These are phyloP conservation scores for Euphrasia confusa DNA, from an alignment of 257 asterid genomes.

Conservation along the genomic window DNA sequence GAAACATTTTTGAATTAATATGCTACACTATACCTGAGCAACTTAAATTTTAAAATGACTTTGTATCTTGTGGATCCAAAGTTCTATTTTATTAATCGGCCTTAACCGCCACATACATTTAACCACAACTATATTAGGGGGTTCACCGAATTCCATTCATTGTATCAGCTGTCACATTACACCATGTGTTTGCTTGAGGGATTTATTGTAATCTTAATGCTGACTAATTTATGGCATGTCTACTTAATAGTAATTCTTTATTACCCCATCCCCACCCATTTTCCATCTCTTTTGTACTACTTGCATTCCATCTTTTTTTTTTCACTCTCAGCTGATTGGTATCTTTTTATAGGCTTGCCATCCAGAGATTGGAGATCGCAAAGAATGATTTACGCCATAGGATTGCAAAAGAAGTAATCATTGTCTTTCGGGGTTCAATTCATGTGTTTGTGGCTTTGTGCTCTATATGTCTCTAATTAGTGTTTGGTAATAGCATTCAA, in stretches of 20 bases:
- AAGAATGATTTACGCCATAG: conserved; percentile 90
- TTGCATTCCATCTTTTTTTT: conserved; percentile 16
- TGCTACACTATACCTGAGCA: background rate
- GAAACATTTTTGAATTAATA: conserved; percentile 1
- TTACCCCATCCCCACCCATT: background rate
- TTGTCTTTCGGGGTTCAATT: conserved; percentile 17
- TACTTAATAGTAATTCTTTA: background rate
- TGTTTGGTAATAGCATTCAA: conserved; percentile 22
- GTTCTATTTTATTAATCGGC: background rate
- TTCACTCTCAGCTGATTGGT: conserved; percentile 23
- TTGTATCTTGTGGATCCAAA: conserved; percentile 1
- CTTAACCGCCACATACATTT: background rate
- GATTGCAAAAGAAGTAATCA: conserved; percentile 84
- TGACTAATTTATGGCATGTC: conserved; percentile 2
- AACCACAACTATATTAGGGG: conserved; percentile 11
- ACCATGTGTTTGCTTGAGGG: conserved; percentile 13
- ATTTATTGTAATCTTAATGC: background rate
- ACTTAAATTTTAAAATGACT: conserved; percentile 2
- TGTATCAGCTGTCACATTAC: conserved; percentile 4
- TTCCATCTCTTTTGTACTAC: conserved; percentile 6
- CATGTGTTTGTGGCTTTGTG: background rate
- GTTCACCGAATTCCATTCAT: background rate
- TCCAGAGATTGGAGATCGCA: conserved; percentile 84
- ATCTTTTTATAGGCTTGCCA: conserved; percentile 60
- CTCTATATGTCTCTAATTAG: conserved; percentile 7